Evolutionary conservation across 495 filamentous ascomycete genomes (phyloP).

Genomic region (Penicillium paxilli): DNA sequence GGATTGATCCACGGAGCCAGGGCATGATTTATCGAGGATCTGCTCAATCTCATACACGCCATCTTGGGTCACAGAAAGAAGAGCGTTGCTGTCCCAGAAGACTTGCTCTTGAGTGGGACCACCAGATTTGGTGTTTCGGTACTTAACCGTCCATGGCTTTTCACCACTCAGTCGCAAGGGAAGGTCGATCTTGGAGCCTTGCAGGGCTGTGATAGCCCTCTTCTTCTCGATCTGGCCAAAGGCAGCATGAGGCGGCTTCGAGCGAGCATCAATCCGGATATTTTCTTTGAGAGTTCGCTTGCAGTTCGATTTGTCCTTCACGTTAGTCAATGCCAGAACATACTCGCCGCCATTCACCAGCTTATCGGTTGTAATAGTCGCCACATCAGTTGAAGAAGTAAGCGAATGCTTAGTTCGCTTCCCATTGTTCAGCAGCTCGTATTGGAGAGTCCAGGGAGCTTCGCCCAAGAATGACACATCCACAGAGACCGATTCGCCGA

Average conservation of each 20-base stretch:
- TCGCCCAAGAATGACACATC: constrained; percentile 77
- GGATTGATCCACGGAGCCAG: constrained; percentile 70
- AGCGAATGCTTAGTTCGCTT: constrained; percentile 69
- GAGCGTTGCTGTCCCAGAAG: constrained; percentile 66
- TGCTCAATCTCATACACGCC: constrained; percentile 79
- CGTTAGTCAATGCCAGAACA: constrained; percentile 73
- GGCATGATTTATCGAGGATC: constrained; percentile 75
- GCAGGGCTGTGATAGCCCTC: constrained; percentile 68
- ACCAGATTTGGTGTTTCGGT: constrained; percentile 59
- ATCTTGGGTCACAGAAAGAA: constrained; percentile 59
- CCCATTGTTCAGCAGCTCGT: constrained; percentile 89
- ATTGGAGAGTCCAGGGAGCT: constrained; percentile 83
- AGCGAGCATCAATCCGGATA: constrained; percentile 78
- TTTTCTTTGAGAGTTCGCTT: constrained; percentile 80
- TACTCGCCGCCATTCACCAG: constrained; percentile 84
- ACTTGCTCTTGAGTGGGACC: constrained; percentile 46
- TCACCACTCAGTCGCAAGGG: constrained; percentile 83
- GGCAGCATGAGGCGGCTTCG: constrained; percentile 77
- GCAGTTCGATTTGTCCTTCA: constrained; percentile 85
- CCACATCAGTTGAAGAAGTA: constrained; percentile 57
- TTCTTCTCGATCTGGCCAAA: constrained; percentile 84
- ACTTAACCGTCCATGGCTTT: constrained; percentile 76
- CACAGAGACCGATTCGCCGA: constrained; percentile 74
- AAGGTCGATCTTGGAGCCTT: constrained; percentile 68
- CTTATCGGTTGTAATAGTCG: constrained; percentile 71